phyloP scores from a whole-genome alignment of 257 asterid genomes.

The Nicotiana knightiana region DNA sequence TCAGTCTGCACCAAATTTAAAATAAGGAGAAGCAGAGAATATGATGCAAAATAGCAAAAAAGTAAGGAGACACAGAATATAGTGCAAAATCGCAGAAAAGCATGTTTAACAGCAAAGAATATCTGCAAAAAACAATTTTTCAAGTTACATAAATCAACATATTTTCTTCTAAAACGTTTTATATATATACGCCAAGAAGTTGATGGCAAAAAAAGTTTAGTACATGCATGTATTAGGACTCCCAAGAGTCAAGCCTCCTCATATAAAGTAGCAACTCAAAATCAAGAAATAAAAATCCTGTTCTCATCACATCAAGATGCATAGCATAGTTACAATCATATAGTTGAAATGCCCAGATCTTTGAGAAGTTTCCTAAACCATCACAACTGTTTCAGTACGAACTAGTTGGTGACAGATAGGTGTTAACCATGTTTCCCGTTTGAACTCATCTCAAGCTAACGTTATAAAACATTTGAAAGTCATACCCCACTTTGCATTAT shows the following conservation, averaged over 20 bases:
- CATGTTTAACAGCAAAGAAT: neutral
- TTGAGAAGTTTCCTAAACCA: neutral
- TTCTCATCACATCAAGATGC: neutral
- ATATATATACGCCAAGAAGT: neutral
- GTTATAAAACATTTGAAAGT: neutral
- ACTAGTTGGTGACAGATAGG: neutral
- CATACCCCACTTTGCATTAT: neutral
- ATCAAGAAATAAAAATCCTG: too few relatives aligned
- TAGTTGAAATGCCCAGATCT: neutral
- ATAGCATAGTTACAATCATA: neutral
- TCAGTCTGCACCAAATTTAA: constrained; percentile 44
- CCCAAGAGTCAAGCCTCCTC: neutral
- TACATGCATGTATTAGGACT: neutral
- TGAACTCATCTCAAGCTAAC: neutral
- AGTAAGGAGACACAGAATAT: neutral
- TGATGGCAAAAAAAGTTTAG: neutral
- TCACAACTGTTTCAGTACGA: neutral
- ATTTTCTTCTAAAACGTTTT: neutral
- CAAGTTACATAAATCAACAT: neutral
- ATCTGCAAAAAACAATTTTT: constrained; percentile 4
- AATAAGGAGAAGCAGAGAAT: neutral
- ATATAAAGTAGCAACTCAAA: too few relatives aligned
- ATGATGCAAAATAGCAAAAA: neutral
- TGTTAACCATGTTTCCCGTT: neutral
- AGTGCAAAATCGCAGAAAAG: neutral